phyloP scores from a whole-genome alignment of 495 filamentous ascomycete species.

The Trichoderma asperelloides region DNA sequence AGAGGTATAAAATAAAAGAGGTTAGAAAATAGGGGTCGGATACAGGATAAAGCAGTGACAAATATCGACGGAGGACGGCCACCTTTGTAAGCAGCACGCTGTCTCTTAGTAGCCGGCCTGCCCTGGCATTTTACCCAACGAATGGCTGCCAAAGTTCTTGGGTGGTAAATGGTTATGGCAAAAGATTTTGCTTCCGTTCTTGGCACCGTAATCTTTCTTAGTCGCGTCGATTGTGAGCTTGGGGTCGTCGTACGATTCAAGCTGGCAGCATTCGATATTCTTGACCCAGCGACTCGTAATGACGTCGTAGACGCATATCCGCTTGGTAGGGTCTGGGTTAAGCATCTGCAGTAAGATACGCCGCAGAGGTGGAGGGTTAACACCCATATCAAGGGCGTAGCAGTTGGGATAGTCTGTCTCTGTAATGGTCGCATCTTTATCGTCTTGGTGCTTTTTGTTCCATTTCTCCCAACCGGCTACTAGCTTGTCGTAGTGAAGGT shows the following conservation, averaged over 20 bases:
- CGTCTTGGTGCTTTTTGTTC: constrained; percentile 40
- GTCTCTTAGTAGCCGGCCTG: constrained; percentile 32
- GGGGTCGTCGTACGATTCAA: constrained; percentile 50
- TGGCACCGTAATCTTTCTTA: constrained; percentile 36
- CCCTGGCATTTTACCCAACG: constrained; percentile 39
- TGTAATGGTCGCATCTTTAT: constrained; percentile 34
- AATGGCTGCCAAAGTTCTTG: constrained; percentile 28
- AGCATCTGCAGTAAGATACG: constrained; percentile 67
- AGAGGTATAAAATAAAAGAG: not conserved
- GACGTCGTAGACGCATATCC: constrained; percentile 54
- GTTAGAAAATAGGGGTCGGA: not conserved
- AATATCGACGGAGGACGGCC: too few relatives aligned
- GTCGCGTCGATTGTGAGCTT: constrained; percentile 40
- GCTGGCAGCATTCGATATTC: constrained; percentile 61
- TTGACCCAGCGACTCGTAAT: constrained; percentile 55
- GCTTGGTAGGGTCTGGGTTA: constrained; percentile 57
- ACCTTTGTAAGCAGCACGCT: not conserved
- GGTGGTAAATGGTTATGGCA: constrained; percentile 42
- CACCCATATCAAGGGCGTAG: constrained; percentile 36
- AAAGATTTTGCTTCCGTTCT: constrained; percentile 33
- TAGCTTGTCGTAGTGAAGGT: constrained; percentile 46
- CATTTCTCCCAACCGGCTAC: constrained; percentile 55
- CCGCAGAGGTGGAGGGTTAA: constrained; percentile 46
- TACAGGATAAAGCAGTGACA: not conserved
- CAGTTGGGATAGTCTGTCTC: constrained; percentile 45